Percentiles rank a stretch among this genome's conserved stretches.
phyloP scores from a whole-genome alignment of 2,329 filamentous ascomycete genomes.

The Westerdykella aurantiaca region DNA sequence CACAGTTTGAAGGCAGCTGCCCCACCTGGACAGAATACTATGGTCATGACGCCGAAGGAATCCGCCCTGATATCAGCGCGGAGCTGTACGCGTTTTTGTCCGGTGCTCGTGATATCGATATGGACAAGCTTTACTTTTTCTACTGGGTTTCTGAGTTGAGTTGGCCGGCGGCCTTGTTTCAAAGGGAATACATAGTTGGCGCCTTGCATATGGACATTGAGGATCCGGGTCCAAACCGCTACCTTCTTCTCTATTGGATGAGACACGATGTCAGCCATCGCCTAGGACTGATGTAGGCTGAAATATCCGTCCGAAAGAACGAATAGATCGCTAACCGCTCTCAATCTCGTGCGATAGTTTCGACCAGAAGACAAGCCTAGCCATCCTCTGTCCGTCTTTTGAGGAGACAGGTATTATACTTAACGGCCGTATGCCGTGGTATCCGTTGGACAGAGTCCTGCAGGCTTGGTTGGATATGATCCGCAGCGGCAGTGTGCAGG shows the following conservation, averaged over 20 bases:
- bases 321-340: not conserved
- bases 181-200: not conserved
- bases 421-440: constrained; percentile 9
- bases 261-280: constrained; percentile 1
- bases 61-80: not conserved
- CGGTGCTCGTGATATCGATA: not conserved
- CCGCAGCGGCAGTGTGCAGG: constrained; percentile 9
- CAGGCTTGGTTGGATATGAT: constrained; percentile 14
- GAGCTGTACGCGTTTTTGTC: constrained; percentile 3
- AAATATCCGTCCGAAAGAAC: too few species aligned
- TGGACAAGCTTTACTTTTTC: constrained; percentile 1
- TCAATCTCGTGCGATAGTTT: constrained; percentile 1
- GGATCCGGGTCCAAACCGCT: constrained; percentile 2
- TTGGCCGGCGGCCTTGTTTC: constrained; percentile 1
- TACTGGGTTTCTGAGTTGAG: constrained; percentile 2
- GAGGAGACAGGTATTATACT: constrained; percentile 1
- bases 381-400: constrained; percentile 6
- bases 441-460: constrained; percentile 9
- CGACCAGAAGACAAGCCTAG: constrained; percentile 8
- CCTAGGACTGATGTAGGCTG: constrained; percentile 3
- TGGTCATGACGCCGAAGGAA: not conserved
- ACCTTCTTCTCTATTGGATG: constrained; percentile 4
- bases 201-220: too few species aligned
- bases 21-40: constrained; percentile 1
- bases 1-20: constrained; percentile 1